Percentiles rank a stretch among this genome's conserved stretches.
phyloP scores from a whole-genome alignment of 2,329 filamentous ascomycete genomes.

The Xylariomycetidae sp. region DNA sequence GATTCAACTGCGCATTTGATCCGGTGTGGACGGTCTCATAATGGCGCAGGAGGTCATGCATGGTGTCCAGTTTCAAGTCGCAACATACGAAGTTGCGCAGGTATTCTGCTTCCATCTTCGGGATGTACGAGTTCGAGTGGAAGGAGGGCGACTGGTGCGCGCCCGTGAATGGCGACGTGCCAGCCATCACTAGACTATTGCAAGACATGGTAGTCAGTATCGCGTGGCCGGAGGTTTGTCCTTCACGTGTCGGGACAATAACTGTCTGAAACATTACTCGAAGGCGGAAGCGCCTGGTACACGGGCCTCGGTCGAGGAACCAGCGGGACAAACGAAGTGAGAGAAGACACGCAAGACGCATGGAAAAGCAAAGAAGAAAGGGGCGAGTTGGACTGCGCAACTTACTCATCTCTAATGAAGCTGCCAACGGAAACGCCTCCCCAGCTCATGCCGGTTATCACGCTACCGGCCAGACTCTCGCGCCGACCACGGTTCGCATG shows the following conservation, averaged over 20 bases:
- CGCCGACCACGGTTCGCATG: slow-evolving; percentile 52
- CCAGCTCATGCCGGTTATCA: slow-evolving; percentile 89
- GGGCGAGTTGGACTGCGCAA: too few relatives aligned
- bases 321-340: too few relatives aligned
- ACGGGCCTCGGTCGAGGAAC: too few relatives aligned
- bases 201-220: slow-evolving; percentile 25
- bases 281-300: neutral
- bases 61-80: slow-evolving; percentile 78
- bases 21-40: slow-evolving; percentile 93
- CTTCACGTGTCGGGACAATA: slow-evolving; percentile 14
- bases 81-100: slow-evolving; percentile 98
- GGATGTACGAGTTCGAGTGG: slow-evolving; percentile 93
- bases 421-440: slow-evolving; percentile 93
- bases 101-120: slow-evolving; percentile 94
- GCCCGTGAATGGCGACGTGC: slow-evolving; percentile 81
- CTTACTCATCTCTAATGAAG: slow-evolving; percentile 97
- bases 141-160: slow-evolving; percentile 87
- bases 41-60: slow-evolving; percentile 93
- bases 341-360: slow-evolving; percentile 3
- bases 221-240: slow-evolving; percentile 11
- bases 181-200: slow-evolving; percentile 84
- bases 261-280: slow-evolving; percentile 16
- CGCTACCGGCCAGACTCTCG: slow-evolving; percentile 59
- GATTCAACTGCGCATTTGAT: slow-evolving; percentile 40
- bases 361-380: slow-evolving; percentile 16